Conservation (phyloP, 345 rosid species). For the Sonneratia alba region DNA sequence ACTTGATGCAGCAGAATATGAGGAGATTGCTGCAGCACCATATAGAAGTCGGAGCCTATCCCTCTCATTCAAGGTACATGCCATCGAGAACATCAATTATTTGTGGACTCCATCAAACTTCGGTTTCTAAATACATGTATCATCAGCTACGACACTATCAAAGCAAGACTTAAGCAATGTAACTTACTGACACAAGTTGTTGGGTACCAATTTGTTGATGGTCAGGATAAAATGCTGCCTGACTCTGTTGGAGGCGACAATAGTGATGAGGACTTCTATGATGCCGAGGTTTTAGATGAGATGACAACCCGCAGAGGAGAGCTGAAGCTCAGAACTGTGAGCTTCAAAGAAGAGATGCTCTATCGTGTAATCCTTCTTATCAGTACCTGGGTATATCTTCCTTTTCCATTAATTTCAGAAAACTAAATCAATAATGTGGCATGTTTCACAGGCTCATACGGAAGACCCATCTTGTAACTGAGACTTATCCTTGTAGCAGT, state of each 20-base stretch:
- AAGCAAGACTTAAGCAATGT: not conserved
- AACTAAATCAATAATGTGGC: constrained; percentile 3
- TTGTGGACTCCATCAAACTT: not conserved
- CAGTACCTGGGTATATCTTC: not conserved
- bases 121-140: not conserved
- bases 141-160: not conserved
- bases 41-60: constrained; percentile 32
- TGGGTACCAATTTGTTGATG: not conserved
- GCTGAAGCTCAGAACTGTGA: constrained; percentile 51
- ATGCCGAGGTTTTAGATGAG: constrained; percentile 68
- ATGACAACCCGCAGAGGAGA: constrained; percentile 78
- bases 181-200: not conserved
- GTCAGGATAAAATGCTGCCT: constrained; percentile 30
- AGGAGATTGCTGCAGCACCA: constrained; percentile 53
- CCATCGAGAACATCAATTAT: not conserved
- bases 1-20: constrained; percentile 69
- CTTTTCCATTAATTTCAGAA: not conserved
- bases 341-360: constrained; percentile 41
- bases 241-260: constrained; percentile 11
- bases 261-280: constrained; percentile 41
- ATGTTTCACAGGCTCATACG: constrained; percentile 22
- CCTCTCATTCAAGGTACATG: constrained; percentile 34
- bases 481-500: not conserved
- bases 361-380: constrained; percentile 17
- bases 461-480: constrained; percentile 6